Base-by-base conservation (phyloP, 129 eudicot genomes). In the Arctium minus region DNA sequence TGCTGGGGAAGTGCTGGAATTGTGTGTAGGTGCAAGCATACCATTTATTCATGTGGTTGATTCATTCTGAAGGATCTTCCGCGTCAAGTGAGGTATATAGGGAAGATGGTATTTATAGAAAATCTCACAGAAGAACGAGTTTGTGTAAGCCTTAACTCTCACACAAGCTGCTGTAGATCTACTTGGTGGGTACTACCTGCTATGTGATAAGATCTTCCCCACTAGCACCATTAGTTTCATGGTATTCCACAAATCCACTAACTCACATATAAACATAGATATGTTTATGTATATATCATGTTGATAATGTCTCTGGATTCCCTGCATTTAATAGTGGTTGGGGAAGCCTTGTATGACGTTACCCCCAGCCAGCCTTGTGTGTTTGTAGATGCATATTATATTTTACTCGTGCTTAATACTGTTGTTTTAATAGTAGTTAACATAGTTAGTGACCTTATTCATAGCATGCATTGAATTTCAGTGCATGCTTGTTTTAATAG, bases 401-500 rank as follows among this genome's bases (percentile, higher is more conserved):
- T 72, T 15, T 12, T 72, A 72, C 46, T 35, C 31, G 7, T 72
- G 30, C 31, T 17, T 8, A 36, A 36, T 38, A 27, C 46, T 72
- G 75, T 72, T 35, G 15, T 12, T 36, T 40, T 42, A 42, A 8
- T 72, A 72, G 1, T 17, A 53, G 17, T 12, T 4, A 53, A 3
- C n/a, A 53, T 53, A 53, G 18, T 53, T 17, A 3, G 29, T 5
- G 75, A 72, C 30, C 48, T 8, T 37, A 33, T 70, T 33, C 40
- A 46, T 12, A 70, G 17, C 44, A 30, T 46, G 15, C 56, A 1
- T 8, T 12, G 56, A 46, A 11, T 38, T 70, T 70, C 8, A 13
- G n/a, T 70, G 74, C 74, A 70, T 70, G 42, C 74, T 70, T 33
- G 74, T 33, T 33, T 70, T 31, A 70, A 32, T 33, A 70, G 74